Evolutionary conservation across 345 rosid species (phyloP).

Genomic region (Alliaria petiolata): DNA sequence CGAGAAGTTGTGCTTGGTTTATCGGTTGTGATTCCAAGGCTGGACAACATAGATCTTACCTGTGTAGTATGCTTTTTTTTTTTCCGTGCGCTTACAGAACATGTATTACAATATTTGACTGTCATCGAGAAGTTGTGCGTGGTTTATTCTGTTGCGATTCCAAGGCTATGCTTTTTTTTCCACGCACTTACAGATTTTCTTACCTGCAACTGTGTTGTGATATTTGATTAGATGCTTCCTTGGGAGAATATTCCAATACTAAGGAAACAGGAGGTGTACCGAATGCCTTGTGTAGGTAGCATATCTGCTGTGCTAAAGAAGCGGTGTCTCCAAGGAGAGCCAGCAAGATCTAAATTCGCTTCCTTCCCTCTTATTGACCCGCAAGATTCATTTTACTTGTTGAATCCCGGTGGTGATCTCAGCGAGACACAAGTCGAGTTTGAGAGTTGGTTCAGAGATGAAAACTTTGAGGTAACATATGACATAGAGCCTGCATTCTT

Average conservation of each 20-base stretch:
- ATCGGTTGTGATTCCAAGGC: too few species aligned
- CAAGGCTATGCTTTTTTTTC: neutral
- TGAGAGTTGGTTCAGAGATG: conserved; percentile 79
- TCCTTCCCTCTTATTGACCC: conserved; percentile 82
- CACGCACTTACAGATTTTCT: neutral
- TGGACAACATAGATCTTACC: too few species aligned
- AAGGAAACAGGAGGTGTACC: conserved; percentile 85
- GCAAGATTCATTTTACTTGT: conserved; percentile 74
- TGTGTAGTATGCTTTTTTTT: too few species aligned
- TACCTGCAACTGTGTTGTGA: neutral
- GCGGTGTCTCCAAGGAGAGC: conserved; percentile 40
- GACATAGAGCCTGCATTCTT: neutral
- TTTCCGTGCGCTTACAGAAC: too few species aligned
- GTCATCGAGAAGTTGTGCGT: neutral
- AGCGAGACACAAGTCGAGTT: conserved; percentile 54
- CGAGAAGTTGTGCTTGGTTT: too few species aligned
- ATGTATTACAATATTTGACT: neutral
- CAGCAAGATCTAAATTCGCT: conserved; percentile 30
- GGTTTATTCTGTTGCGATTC: neutral
- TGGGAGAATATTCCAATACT: conserved; percentile 92
- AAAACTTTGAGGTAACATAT: conserved; percentile 66
- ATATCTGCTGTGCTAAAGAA: conserved; percentile 49
- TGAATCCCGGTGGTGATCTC: conserved; percentile 91
- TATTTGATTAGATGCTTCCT: conserved; percentile 78
- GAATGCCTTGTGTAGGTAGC: conserved; percentile 94